These are phyloP conservation scores for Arxiozyma slooffiae DNA, from an alignment of 1,139 yeast species.

Conservation along the genomic window DNA sequence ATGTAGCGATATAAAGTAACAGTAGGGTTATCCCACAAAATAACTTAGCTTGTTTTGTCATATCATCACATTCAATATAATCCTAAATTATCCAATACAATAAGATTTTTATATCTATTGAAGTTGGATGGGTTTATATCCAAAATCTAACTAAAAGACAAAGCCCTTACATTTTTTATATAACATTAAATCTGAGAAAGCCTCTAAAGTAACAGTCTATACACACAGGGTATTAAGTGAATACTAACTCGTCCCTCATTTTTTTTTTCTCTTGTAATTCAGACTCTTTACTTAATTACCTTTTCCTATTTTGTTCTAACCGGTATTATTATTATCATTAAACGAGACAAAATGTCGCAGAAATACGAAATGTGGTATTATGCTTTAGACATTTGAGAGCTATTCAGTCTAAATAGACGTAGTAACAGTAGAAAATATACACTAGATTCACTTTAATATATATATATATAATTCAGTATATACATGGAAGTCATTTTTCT, in stretches of 20 bases:
- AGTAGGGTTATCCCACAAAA: background rate
- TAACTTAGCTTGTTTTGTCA: background rate
- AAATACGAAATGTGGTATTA: background rate
- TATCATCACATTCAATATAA: background rate
- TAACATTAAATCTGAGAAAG: too few relatives aligned
- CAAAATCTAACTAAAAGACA: too few relatives aligned
- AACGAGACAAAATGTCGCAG: background rate
- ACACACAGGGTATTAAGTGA: background rate
- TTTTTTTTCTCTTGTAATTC: background rate
- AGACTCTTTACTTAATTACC: background rate
- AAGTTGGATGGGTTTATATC: too few relatives aligned
- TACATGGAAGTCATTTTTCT: background rate
- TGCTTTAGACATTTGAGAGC: background rate
- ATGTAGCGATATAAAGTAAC: background rate
- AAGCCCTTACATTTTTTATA: too few relatives aligned
- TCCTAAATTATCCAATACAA: background rate
- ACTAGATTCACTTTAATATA: too few relatives aligned
- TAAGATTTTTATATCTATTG: background rate
- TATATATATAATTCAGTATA: background rate
- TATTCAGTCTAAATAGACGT: too few relatives aligned
- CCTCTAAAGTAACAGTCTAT: background rate
- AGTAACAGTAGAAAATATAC: too few relatives aligned
- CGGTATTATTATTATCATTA: too few relatives aligned
- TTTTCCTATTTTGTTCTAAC: background rate
- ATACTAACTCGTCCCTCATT: background rate